Base-by-base conservation (phyloP, 371 early-diverging fungal species). In the Blakeslea trispora region DNA sequence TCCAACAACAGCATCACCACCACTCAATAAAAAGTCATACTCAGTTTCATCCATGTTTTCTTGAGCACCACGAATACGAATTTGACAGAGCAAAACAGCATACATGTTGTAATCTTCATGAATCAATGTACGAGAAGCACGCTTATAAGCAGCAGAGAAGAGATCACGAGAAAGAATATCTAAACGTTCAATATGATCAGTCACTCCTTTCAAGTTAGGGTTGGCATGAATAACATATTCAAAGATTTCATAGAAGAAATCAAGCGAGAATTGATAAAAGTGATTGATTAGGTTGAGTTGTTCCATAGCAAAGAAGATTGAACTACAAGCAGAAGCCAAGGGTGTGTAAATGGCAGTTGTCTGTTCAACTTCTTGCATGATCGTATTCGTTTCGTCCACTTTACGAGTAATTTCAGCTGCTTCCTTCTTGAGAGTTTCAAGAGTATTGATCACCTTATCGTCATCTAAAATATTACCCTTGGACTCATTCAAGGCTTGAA, bases 261-360 rank as follows among this genome's bases (percentile, higher is more conserved):
- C 94, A 43, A 99, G 87, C 19, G 99, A 96, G 81, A 99, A 97
- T 74, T 97, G 97, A 69, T 99, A 99, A 75, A 96, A 97, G 72
- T 92, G 90, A 58, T 98, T 83, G 45, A 98, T 69, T 49, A 83
- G 69, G 54, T 91, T 81, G 49, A 99, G 83, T 63, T 96, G 96
- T 59, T 99, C 99, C 85, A 98, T 89, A 32, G 89, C 86, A 75
- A 98, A 98, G 85, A 92, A 99, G 52, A 98, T 89, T 5, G 92
- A 88, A 55, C 93, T 89, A 82, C 95, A 94, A 10, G 94, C 84
- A 59, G 90, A 84, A 0, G 99, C 98, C 53, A 98, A 64, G 2
- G 98, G 97, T 4, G 93, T 91, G 64, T 95, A 99, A 9, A 88
- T 79, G 2, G 85, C 85, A 1, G 95, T 93, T 0, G 94, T 96